Base-by-base conservation (phyloP, 2,329 filamentous ascomycete genomes). In the Stemphylium beticola region DNA sequence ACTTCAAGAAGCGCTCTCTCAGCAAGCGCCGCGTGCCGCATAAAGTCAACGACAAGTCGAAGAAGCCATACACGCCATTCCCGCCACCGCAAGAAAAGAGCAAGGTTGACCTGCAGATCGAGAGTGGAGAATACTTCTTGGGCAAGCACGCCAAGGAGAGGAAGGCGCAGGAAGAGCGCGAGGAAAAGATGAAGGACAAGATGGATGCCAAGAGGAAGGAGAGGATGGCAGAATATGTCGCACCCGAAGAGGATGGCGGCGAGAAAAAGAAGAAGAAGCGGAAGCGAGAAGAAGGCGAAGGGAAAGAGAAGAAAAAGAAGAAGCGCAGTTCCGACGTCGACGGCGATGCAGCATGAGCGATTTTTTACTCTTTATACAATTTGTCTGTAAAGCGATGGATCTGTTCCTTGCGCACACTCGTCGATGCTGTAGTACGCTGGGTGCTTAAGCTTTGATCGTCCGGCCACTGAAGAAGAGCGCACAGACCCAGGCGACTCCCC, bases 101-200 rank as follows among this genome's bases (percentile, higher is more conserved):
- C 86, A 99, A 98, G 86, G 85, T 99, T 67, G 95, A 99, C 78
- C 79, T 92, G 77, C 93, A 99, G 83, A 96, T 99, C 80, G 95
- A 99, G 82, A 93, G 87, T 67, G 93, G 95, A 78, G 93, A 98
- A 79, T 99, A 96, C 80, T 98, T 98, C 77, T 78, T 99, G 72
- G 88, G 88, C 72, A 96, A 96, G 82, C 87, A 93, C 71, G 93
- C 92, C 56, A 96, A 96, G 83, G 91, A 96, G 70, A 84, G 93
- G 57, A 89, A 88, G 49, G 87, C 83, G 41, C 87, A 90, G 76
- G 89, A 93, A 72, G 90, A 91, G 70, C 83, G 92, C 62, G 84
- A 91, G 71, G 92, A 96, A 75, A 88, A 89, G 77, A 93, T 96
- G 79, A 89, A 87, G 77, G 83, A 87, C 76, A 93, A 93, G 81